A percentile compares a stretch with the other conserved stretches of the same genome.
Conservation (phyloP, 371 early-diverging fungal species). For the Mortierella sp. region DNA sequence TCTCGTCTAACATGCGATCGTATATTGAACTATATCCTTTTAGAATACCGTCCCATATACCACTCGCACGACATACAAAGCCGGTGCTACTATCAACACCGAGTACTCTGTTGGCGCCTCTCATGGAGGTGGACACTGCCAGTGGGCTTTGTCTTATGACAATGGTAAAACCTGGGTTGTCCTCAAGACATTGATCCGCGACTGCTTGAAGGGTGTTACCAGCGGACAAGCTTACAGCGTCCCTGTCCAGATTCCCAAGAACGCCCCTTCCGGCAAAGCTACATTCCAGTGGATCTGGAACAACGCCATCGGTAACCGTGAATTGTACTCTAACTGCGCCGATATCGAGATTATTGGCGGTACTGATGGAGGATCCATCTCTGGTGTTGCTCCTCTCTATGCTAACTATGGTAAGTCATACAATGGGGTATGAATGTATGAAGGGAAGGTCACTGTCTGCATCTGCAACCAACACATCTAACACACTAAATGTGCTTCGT, state of each 20-base stretch:
- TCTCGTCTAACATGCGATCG: background rate
- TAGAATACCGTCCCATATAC: slow-evolving; percentile 30
- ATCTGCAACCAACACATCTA: too few relatives aligned
- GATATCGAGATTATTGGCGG: slow-evolving; percentile 65
- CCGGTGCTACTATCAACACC: slow-evolving; percentile 51
- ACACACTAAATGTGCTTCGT: slow-evolving; percentile 9
- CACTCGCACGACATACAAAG: slow-evolving; percentile 36
- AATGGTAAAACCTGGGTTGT: slow-evolving; percentile 73
- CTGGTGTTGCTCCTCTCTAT: slow-evolving; percentile 64
- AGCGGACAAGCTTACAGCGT: slow-evolving; percentile 31
- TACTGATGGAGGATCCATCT: slow-evolving; percentile 48
- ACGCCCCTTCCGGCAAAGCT: slow-evolving; percentile 61
- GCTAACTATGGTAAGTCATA: slow-evolving; percentile 62
- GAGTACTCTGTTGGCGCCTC: slow-evolving; percentile 43
- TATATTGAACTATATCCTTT: background rate
- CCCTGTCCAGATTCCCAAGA: slow-evolving; percentile 62
- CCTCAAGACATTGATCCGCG: slow-evolving; percentile 64
- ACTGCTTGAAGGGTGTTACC: slow-evolving; percentile 57
- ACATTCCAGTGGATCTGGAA: slow-evolving; percentile 60
- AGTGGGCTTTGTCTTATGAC: slow-evolving; percentile 77
- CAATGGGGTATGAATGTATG: background rate
- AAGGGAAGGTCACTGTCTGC: too few relatives aligned
- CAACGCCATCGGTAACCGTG: slow-evolving; percentile 73
- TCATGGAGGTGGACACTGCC: slow-evolving; percentile 78
- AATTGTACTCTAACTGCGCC: slow-evolving; percentile 79